A percentile compares a stretch with the other conserved stretches of the same genome.
These are phyloP conservation scores for Chrysosporium keratinophilum DNA, from an alignment of 2,329 filamentous ascomycete genomes.

Conservation along the genomic window DNA sequence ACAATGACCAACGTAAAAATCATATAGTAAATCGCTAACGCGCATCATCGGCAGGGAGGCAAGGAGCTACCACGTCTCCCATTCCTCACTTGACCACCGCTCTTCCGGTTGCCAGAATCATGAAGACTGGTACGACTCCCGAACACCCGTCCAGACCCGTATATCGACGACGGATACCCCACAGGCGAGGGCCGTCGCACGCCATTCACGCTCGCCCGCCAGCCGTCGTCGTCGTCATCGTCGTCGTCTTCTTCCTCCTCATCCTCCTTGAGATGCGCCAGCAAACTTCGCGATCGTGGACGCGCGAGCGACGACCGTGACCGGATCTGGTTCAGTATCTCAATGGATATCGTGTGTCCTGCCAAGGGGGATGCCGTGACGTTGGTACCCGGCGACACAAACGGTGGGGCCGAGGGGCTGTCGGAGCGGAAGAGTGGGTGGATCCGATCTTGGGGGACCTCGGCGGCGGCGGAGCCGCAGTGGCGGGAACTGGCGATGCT, in stretches of 20 bases:
- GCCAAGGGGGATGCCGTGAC: constrained; percentile 12
- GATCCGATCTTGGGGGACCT: not conserved
- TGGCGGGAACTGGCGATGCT: constrained; percentile 1
- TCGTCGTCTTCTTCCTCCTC: not conserved
- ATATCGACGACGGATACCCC: not conserved
- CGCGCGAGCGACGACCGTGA: not conserved
- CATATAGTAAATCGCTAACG: not conserved
- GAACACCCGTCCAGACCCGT: not conserved
- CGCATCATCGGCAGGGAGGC: constrained; percentile 1
- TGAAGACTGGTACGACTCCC: constrained; percentile 3
- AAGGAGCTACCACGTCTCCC: constrained; percentile 1
- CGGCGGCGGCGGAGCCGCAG: not conserved
- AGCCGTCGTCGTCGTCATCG: constrained; percentile 1
- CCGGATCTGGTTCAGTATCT: constrained; percentile 6
- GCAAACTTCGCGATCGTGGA: constrained; percentile 6
- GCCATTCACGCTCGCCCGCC: not conserved
- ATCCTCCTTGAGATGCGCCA: not conserved
- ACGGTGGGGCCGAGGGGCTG: constrained; percentile 7
- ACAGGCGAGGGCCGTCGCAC: not conserved
- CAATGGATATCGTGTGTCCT: constrained; percentile 9
- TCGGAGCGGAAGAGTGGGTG: constrained; percentile 14
- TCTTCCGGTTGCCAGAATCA: not conserved
- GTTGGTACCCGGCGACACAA: constrained; percentile 2
- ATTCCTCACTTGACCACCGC: not conserved
- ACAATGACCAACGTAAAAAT: not conserved